These are phyloP conservation scores for Fraxinus floribunda DNA, from an alignment of 305 asterid genomes.

Conservation along the genomic window DNA sequence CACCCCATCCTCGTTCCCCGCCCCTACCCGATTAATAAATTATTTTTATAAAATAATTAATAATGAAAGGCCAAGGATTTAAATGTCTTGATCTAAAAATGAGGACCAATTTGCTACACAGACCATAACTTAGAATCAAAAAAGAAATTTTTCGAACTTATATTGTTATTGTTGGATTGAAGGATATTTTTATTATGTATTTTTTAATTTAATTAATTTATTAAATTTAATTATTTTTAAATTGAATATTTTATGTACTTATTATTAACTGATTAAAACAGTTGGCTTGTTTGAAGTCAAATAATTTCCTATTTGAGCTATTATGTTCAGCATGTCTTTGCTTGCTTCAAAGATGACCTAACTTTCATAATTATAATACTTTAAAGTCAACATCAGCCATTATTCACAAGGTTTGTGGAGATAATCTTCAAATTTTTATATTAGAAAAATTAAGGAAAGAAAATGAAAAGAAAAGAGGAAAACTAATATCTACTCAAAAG, in stretches of 20 bases:
- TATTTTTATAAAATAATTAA: not conserved
- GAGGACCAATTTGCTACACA: not conserved
- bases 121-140: not conserved
- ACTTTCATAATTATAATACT: not conserved
- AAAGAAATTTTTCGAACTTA: not conserved
- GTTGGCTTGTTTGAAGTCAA: constrained; percentile 27
- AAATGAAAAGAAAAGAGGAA: not conserved
- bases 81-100: not conserved
- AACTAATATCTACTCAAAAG: not conserved
- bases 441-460: not conserved
- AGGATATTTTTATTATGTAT: not conserved
- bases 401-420: not conserved
- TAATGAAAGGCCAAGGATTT: not conserved
- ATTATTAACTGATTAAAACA: not conserved
- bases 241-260: not conserved
- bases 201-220: not conserved
- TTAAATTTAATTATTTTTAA: not conserved
- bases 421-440: not conserved
- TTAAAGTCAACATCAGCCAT: constrained; percentile 20
- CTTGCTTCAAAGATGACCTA: constrained; percentile 15
- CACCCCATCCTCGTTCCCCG: not conserved
- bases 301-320: constrained; percentile 25
- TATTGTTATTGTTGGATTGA: not conserved
- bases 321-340: constrained; percentile 24
- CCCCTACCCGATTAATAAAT: not conserved